Conservation (phyloP, 164 flowering plant species). For the Stephania yunnanensis region DNA sequence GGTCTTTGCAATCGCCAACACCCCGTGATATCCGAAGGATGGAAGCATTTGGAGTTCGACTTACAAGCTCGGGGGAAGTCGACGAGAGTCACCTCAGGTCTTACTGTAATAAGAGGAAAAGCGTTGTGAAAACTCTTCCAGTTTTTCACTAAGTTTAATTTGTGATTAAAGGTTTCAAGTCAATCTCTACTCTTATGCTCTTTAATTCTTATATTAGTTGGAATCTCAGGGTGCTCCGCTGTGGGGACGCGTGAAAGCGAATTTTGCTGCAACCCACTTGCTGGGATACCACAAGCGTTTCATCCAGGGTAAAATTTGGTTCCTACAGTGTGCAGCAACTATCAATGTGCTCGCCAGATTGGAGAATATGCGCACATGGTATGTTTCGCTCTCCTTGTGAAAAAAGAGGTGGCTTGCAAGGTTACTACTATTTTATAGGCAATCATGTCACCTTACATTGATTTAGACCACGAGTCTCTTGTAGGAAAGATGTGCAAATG, state of each 20-base stretch:
- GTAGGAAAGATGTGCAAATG: not conserved
- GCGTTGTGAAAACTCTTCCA: slow-evolving; percentile 28
- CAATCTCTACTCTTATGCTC: not conserved
- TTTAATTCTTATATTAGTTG: slow-evolving; percentile 2
- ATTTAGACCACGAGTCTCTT: not conserved
- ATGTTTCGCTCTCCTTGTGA: not conserved
- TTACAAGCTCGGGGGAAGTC: slow-evolving; percentile 60
- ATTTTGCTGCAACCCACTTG: not conserved
- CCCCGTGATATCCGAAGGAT: slow-evolving; percentile 61
- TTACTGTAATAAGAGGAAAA: slow-evolving; percentile 49
- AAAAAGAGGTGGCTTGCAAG: not conserved
- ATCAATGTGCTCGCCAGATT: not conserved
- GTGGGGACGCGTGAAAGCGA: not conserved
- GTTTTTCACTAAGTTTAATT: slow-evolving; percentile 18
- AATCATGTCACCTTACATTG: not conserved
- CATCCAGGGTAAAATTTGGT: no score
- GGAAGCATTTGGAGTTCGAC: slow-evolving; percentile 56
- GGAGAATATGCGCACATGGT: not conserved
- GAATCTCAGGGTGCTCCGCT: not conserved
- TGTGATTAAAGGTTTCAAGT: slow-evolving; percentile 16
- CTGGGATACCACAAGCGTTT: not conserved
- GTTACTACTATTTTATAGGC: not conserved
- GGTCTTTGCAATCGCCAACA: slow-evolving; percentile 88
- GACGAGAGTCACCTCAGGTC: slow-evolving; percentile 47
- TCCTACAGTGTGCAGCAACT: not conserved